Evolutionary conservation across 208 protist genomes (phyloP).

Genomic region (Crithidia fasciculata): DNA sequence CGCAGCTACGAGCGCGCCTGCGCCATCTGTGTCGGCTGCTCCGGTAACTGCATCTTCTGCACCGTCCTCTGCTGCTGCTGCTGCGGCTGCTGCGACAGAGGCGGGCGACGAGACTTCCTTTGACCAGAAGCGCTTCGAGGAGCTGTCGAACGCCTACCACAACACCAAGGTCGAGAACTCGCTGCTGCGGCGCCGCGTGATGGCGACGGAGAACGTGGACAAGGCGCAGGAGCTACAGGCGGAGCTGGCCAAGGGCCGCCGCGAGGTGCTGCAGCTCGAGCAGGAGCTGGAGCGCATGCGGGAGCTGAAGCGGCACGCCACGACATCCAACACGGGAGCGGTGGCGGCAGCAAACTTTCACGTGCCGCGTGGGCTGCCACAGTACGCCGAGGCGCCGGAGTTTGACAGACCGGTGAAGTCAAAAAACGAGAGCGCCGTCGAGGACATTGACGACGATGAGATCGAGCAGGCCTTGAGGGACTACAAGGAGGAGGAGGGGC

Average conservation of each 20-base stretch:
- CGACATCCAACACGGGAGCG: constrained; percentile 1
- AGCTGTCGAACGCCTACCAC: constrained; percentile 80
- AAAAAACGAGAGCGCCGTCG: constrained; percentile 57
- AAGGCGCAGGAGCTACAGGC: constrained; percentile 64
- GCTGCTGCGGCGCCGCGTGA: constrained; percentile 74
- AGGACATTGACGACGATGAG: constrained; percentile 55
- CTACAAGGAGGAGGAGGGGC: constrained; percentile 40
- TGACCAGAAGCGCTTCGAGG: constrained; percentile 62
- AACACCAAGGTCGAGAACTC: constrained; percentile 87
- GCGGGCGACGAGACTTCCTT: constrained; percentile 31
- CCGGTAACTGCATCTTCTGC: background rate
- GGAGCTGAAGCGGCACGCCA: constrained; percentile 35
- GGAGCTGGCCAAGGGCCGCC: constrained; percentile 53
- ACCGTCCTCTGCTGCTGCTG: background rate
- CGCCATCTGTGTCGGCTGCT: background rate
- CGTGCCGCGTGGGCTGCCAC: constrained; percentile 30
- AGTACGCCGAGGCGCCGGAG: constrained; percentile 60
- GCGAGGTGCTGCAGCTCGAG: constrained; percentile 56
- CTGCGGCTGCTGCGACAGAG: constrained; percentile 13
- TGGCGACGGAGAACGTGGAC: constrained; percentile 74
- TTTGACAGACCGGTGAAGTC: constrained; percentile 19
- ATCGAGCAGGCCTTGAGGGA: constrained; percentile 42
- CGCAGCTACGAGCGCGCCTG: constrained; percentile 1
- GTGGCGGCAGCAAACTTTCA: constrained; percentile 17
- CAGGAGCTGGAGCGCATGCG: constrained; percentile 70